Base-by-base conservation (phyloP, 202 grass and related monocot genomes). In the Setaria italica region DNA sequence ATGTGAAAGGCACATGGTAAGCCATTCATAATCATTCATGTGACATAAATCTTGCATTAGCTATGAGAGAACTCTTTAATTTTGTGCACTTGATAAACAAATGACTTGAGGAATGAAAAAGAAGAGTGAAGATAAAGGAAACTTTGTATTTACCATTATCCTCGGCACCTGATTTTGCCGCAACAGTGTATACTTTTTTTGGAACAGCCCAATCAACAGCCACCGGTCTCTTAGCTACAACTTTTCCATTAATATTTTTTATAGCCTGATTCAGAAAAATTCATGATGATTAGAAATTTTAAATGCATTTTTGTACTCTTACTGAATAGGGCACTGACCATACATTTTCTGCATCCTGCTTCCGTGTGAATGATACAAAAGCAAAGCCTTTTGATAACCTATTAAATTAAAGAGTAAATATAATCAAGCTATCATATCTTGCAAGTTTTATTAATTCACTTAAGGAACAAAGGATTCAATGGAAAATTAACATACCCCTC, bases 301-400 rank as follows among this genome's bases (percentile, higher is more conserved):
- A 82, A 58, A 78, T 57, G 74, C 66, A 84, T 51, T 87, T 70
- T 82, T 79, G 16, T 87, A 35, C 8, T 72, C 67, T 79, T 60
- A 90, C 56, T 60, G 54, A 41, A 87, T 45, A 71, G 11, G 64
- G 71, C 76, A 90, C 50, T 67, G 68, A 85, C 29, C 68, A 14
- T 99, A 99, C 97, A 88, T 96, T 96, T 94, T 99, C 97, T 83
- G 97, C 97, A 82, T 96, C 93, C 50, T 94, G 82, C 81, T 99
- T 99, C 62, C 97, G 85, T 70, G 92, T 99, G 82, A 99, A 99
- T 70, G 97, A 99, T 49, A 99, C 92, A 85, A 99, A 99, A 82
- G 93, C 97, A 90, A 99, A 99, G 51, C 97, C 97, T 89, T 99
- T 99, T 57, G 97, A 99, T 62, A 85, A 70, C 83, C 97, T 99